Conservation (phyloP, 352 stramenopile species). For the Phytophthora colocasiae region DNA sequence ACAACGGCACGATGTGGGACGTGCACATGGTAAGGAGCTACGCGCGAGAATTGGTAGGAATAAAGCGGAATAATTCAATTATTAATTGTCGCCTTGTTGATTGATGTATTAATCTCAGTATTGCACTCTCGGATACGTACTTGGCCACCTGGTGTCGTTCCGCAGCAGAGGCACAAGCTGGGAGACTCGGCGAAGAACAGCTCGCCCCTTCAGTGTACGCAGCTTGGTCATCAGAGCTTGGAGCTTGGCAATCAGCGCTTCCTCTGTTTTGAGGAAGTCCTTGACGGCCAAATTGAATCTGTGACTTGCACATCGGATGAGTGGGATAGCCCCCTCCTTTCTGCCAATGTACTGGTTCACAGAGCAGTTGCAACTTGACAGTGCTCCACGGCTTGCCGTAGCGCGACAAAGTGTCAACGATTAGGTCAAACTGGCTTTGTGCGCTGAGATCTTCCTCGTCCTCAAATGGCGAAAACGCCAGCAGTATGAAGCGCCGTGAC, state of each 20-base stretch:
- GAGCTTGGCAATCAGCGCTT: too few species aligned
- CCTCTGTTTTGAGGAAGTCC: too few species aligned
- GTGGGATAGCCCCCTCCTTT: too few species aligned
- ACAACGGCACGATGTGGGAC: too few species aligned
- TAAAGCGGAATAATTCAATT: too few species aligned
- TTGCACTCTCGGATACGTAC: not conserved
- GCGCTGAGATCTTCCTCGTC: slow-evolving; percentile 18
- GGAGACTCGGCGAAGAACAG: not conserved
- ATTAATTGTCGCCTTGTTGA: too few species aligned
- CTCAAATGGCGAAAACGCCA: slow-evolving; percentile 10
- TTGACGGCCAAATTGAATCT: too few species aligned
- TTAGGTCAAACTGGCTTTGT: slow-evolving; percentile 19
- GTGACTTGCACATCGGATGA: too few species aligned
- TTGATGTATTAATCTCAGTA: too few species aligned
- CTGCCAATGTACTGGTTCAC: slow-evolving; percentile 9
- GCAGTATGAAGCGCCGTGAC: not conserved
- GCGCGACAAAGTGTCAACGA: slow-evolving; percentile 17
- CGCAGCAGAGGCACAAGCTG: not conserved
- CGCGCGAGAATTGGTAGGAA: too few species aligned
- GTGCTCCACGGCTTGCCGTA: slow-evolving; percentile 13
- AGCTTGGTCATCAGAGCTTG: too few species aligned
- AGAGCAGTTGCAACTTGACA: slow-evolving; percentile 26
- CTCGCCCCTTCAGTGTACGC: not conserved
- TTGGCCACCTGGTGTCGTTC: not conserved
- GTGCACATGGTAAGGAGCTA: too few species aligned